Evolutionary conservation across 345 rosid genomes (phyloP).

Genomic region (Populus davidiana): DNA sequence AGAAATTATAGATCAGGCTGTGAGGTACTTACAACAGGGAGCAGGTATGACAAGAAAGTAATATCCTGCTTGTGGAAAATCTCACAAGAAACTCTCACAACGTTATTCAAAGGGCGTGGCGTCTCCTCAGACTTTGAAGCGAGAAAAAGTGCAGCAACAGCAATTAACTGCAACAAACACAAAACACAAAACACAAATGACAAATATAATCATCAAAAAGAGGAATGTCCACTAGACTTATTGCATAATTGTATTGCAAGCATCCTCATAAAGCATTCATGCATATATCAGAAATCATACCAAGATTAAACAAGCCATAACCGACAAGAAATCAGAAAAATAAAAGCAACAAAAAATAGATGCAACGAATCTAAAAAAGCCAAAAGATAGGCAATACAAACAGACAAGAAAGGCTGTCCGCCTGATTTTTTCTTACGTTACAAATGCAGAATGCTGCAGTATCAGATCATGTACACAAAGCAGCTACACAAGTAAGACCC

Average conservation of each 20-base stretch:
- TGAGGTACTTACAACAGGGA: slow-evolving; percentile 55
- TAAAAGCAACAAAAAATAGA: neutral
- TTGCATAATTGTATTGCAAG: neutral
- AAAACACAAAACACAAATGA: slow-evolving; percentile 12
- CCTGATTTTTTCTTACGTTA: neutral
- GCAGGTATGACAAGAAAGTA: slow-evolving; percentile 54
- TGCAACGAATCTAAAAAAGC: neutral
- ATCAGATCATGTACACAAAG: neutral
- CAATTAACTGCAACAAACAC: slow-evolving; percentile 52
- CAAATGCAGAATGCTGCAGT: neutral
- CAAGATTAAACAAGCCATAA: neutral
- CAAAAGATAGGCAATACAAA: neutral
- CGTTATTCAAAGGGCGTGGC: slow-evolving; percentile 63
- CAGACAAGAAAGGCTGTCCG: neutral
- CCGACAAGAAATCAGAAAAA: neutral
- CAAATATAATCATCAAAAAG: neutral
- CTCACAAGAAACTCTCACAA: slow-evolving; percentile 55
- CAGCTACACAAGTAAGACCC: neutral
- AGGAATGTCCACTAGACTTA: neutral
- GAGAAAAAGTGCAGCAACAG: slow-evolving; percentile 75
- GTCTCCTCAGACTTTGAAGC: slow-evolving; percentile 86
- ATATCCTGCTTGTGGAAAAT: slow-evolving; percentile 65
- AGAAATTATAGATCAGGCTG: neutral
- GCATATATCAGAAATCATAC: neutral
- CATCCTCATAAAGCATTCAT: neutral